Base-by-base conservation (phyloP, 2,329 filamentous ascomycete genomes). In the Pseudopyricularia cyperi region DNA sequence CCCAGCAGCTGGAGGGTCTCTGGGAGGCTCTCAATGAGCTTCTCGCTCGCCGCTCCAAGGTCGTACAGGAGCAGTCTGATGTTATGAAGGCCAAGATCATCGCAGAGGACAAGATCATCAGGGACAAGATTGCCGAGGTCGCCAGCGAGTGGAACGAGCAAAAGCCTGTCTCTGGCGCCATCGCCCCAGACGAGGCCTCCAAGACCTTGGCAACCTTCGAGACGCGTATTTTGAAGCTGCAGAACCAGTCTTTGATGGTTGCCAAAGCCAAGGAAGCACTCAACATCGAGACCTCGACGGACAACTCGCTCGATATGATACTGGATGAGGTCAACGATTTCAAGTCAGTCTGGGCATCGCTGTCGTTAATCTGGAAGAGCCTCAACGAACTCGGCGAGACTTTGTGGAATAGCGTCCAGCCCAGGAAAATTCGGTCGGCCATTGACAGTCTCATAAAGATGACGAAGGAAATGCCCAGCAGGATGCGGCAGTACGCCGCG, bases 401-500 rank as follows among this genome's bases (percentile, higher is more conserved):
- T 51, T 77, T 95, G 1, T 99, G 94, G 94, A 94, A 85, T 53
- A 95, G 88, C 62, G 87, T 98, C 1, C 89, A 97, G 63, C 91
- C 94, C 8, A 81, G 93, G 57, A 98, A 97, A 70, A 82, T 98
- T 54, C 82, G 93, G 35, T 80, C 87, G 59, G 87, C 88, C 56
- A 83, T 99, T 50, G 91, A 98, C 62, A 84, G 85, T 48, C 77
- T 97, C 51, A 88, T 97, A 66, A 95, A 95, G 73, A 95, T 95
- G 79, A 97, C 90, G 34, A 97, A 95, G 70, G 91, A 97, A 56
- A 97, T 98, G 93, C 93, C 94, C 0, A 95, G 89, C 68, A 84
- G 93, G 54, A 97, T 98, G 91, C 84, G 94, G 55, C 94, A 98
- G 63, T 99, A 99, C 66, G 91, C 94, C 59, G 94, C 94, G n/a